Conservation (phyloP, 441 rosid genomes). For the Erodium texanum region DNA sequence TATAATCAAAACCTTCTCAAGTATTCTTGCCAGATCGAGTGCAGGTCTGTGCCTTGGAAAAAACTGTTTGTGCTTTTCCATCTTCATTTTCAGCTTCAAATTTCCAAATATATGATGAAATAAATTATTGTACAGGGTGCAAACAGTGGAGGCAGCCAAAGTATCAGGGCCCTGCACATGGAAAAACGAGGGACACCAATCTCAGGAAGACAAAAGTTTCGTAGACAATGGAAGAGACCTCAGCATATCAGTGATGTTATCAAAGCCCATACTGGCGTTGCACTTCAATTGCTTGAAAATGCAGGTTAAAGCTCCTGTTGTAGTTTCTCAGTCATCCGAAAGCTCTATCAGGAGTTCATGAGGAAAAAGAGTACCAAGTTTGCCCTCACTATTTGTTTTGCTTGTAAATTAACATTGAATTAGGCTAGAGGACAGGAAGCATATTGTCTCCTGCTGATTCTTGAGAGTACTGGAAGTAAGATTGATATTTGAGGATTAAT, state of each 20-base stretch:
- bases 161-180: slow-evolving; percentile 28
- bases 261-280: slow-evolving; percentile 76
- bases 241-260: slow-evolving; percentile 57
- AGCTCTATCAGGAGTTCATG: slow-evolving; percentile 26
- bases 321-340: slow-evolving; percentile 25
- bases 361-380: neutral
- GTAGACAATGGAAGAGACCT: slow-evolving; percentile 29
- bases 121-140: slow-evolving; percentile 33
- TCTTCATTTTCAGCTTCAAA: neutral
- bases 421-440: neutral
- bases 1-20: slow-evolving; percentile 59
- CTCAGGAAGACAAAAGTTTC: slow-evolving; percentile 14
- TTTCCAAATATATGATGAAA: neutral
- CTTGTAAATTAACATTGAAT: neutral
- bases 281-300: slow-evolving; percentile 61
- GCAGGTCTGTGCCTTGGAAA: slow-evolving; percentile 44
- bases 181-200: slow-evolving; percentile 24
- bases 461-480: too few species aligned
- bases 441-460: neutral
- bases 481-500: neutral
- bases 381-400: neutral
- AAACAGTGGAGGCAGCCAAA: slow-evolving; percentile 57
- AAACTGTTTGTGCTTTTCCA: neutral
- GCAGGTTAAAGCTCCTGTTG: slow-evolving; percentile 77
- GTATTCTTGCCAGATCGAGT: slow-evolving; percentile 70